Evolutionary conservation across 805 yeast genomes (phyloP).

Genomic region (Tetrapisispora nanseiensis): DNA sequence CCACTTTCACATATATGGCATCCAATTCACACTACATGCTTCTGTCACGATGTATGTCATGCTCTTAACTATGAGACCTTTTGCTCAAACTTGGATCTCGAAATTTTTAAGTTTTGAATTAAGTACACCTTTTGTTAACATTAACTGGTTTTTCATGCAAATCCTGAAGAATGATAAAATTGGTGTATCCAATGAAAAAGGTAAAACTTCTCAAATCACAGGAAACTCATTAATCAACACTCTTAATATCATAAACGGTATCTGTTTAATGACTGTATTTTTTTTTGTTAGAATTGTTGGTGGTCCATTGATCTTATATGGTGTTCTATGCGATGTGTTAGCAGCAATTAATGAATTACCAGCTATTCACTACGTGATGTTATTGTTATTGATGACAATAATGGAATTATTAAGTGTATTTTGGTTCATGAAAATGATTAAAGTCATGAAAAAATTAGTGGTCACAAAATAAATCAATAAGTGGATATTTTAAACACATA

Average conservation of each 20-base stretch:
- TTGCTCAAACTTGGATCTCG: slow-evolving; percentile 72
- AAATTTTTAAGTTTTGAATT: slow-evolving; percentile 77
- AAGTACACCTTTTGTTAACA: slow-evolving; percentile 88
- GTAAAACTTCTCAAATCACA: not conserved
- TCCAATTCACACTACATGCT: slow-evolving; percentile 78
- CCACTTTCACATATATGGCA: slow-evolving; percentile 62
- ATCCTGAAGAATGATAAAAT: slow-evolving; percentile 48
- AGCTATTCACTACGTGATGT: slow-evolving; percentile 34
- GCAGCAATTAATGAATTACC: slow-evolving; percentile 37
- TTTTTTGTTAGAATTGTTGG: slow-evolving; percentile 71
- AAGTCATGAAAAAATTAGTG: slow-evolving; percentile 48
- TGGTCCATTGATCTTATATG: slow-evolving; percentile 67
- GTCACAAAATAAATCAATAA: not conserved
- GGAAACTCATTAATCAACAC: not conserved
- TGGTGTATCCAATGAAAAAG: not conserved
- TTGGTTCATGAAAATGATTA: slow-evolving; percentile 87
- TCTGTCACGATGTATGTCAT: slow-evolving; percentile 72
- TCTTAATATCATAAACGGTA: slow-evolving; percentile 57
- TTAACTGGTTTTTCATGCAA: slow-evolving; percentile 83
- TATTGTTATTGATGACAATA: slow-evolving; percentile 50
- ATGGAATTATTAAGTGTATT: slow-evolving; percentile 60
- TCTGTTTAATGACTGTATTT: slow-evolving; percentile 55
- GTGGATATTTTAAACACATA: not conserved
- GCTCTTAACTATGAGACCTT: slow-evolving; percentile 53
- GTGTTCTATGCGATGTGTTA: slow-evolving; percentile 38